Percentiles rank a stretch among this genome's conserved stretches.
Conservation (phyloP, 495 filamentous ascomycete genomes). For the Talaromyces ruber region DNA sequence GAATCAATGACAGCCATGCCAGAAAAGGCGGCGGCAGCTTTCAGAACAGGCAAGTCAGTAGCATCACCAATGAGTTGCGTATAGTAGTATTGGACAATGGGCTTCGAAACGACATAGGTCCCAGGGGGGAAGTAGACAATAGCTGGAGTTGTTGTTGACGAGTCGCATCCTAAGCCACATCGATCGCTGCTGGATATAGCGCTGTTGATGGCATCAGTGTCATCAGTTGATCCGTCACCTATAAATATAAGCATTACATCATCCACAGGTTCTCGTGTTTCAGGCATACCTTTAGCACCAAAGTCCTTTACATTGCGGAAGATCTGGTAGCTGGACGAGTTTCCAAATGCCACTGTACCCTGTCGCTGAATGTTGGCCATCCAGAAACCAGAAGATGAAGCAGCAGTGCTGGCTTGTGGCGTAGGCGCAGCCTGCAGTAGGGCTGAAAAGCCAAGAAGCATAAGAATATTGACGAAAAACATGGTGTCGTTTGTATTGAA, state of each 20-base stretch:
- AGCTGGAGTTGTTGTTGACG: constrained; percentile 66
- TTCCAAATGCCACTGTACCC: constrained; percentile 57
- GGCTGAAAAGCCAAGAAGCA: constrained; percentile 27
- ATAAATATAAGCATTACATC: constrained; percentile 20
- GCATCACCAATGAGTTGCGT: constrained; percentile 76
- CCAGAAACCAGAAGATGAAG: constrained; percentile 51
- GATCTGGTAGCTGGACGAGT: constrained; percentile 52
- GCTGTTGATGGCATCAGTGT: constrained; percentile 81
- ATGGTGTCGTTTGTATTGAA: constrained; percentile 10
- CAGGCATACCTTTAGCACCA: constrained; percentile 54
- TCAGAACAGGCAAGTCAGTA: constrained; percentile 60
- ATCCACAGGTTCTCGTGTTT: not conserved
- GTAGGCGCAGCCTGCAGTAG: constrained; percentile 35
- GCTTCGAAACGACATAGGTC: constrained; percentile 61
- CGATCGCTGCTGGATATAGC: constrained; percentile 71
- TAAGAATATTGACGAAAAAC: constrained; percentile 18
- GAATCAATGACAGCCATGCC: constrained; percentile 90
- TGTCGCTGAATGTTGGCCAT: constrained; percentile 62
- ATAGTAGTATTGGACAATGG: constrained; percentile 68
- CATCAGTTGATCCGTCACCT: constrained; percentile 75
- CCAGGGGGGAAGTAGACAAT: constrained; percentile 77
- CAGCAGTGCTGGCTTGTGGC: constrained; percentile 8
- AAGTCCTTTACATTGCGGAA: constrained; percentile 86
- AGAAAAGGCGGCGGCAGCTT: constrained; percentile 60
- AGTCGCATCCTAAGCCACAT: constrained; percentile 72